Evolutionary conservation across 371 early-diverging fungal species (phyloP), one percentile per base, ranked within the genome.

Genomic region (Mortierella sp.): DNA sequence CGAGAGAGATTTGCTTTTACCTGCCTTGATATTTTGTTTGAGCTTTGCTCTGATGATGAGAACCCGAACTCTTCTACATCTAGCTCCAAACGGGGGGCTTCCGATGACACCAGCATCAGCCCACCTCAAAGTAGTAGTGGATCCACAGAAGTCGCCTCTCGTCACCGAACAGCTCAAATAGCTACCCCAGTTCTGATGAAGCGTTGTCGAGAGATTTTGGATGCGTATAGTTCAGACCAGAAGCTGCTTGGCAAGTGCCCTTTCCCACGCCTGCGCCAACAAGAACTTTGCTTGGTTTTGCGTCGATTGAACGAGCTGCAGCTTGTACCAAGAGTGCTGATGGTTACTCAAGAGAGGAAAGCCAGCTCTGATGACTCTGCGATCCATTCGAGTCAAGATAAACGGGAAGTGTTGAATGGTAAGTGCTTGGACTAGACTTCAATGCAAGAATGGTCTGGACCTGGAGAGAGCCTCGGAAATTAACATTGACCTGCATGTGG

Each of bases 191-290:
- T 92, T 19, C 80, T 97, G 65, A 81, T 96, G 57, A 87, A 90
- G 28, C 88, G 92, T 62, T 90, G 93, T 67, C 84, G 86, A 37
- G 83, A 83, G 0, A 88, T 94, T 11, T 72, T 97, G 21, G 83
- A 86, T 37, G 81, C 85, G 23, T 96, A 93, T 81, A 86, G 86
- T 25, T 84, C 84, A n/a, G 96, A 96, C 80, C 88, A 88, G 66
- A 89, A 89, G 28, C 74, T 92, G 43, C 82, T 92, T 56, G 96
- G 95, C 19, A 86, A 88, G 44, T 86, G 91, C 53, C 96, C 96
- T 7, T 85, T 96, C 81, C 94, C 96, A 66, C 88, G 91, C 88
- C 89, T 93, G 19, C 90, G 94, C 23, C 88, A 91, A 58, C 92
- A 90, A 66, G 94, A 95, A 64, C 87, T 95, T 56, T 71, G 89